Conservation (phyloP, 257 asterid species). For the Salvia splendens region DNA sequence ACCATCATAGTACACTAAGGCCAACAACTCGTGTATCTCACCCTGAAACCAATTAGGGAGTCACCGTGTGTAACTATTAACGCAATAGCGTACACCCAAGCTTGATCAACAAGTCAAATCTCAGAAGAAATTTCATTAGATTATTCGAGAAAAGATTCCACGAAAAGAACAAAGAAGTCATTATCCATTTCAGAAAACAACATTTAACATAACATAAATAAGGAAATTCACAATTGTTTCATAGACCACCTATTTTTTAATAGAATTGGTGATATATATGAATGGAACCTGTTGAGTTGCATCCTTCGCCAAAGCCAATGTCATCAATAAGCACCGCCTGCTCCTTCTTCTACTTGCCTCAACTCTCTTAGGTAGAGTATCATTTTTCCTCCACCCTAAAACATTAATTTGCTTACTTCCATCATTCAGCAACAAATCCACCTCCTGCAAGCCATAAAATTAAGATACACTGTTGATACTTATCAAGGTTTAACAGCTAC, state of each 20-base stretch:
- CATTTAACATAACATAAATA: constrained; percentile 10
- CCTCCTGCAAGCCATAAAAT: constrained; percentile 69
- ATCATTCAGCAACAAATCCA: constrained; percentile 94
- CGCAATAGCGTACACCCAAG: constrained; percentile 29
- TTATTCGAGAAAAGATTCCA: constrained; percentile 21
- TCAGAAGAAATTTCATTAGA: constrained; percentile 19
- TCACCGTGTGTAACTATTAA: constrained; percentile 13
- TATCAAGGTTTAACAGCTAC: constrained; percentile 5
- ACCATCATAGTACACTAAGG: constrained; percentile 92
- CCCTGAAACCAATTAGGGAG: constrained; percentile 58
- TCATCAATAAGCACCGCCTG: constrained; percentile 94
- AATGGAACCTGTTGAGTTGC: constrained; percentile 73
- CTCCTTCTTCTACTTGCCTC: constrained; percentile 98
- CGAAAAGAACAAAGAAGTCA: constrained; percentile 4
- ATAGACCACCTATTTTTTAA: constrained; percentile 22
- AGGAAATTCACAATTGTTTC: constrained; percentile 13
- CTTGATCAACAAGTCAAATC: constrained; percentile 15
- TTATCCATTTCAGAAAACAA: constrained; percentile 20
- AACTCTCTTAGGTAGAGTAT: constrained; percentile 78
- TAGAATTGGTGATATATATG: constrained; percentile 30
- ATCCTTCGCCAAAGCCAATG: constrained; percentile 86
- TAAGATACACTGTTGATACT: constrained; percentile 24
- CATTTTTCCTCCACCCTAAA: constrained; percentile 78
- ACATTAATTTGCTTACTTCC: constrained; percentile 99
- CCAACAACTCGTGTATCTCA: constrained; percentile 95